Base-by-base conservation (phyloP, 495 filamentous ascomycete genomes). In the Aspergillus coremiiformis region DNA sequence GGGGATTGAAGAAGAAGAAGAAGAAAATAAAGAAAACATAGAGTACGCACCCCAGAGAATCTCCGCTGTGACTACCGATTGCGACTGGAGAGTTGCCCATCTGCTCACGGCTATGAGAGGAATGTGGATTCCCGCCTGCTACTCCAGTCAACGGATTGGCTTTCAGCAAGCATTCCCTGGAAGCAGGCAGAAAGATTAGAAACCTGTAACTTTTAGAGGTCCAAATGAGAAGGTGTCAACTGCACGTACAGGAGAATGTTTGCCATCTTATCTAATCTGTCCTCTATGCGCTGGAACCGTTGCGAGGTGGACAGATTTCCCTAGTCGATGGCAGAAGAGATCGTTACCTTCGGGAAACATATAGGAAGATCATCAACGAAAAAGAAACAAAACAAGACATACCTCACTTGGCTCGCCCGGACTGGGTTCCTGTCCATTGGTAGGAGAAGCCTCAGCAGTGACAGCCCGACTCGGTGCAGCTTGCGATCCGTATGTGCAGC, bases 401-500 rank as follows among this genome's bases (percentile, higher is more conserved):
- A 35, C 32, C 1, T 33, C 23, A 5, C 27, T 15, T 8, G 14
- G 9, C 23, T 33, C 44, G 9, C 20, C 41, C 19, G 12, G 5
- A 24, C n/a, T 15, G 14, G n/a, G 26, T 5, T 35, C 27, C 14
- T 46, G 51, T 3, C 19, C 29, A 17, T 14, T 20, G 19, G 12
- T 41, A 1, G 51, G 20, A 8, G 51, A 39, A n/a, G 42, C 5
- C 10, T 19, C 5, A 4, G 51, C 22, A 17, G n/a, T 22, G 17
- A 9, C 24, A 8, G 44, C 15, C 0, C 48, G 41, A 21, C 12
- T 51, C 21, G 39, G 27, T 0, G 50, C 2, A 11, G 52, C 41
- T 50, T 60, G 59, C n/a, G 53, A 11, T 15, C 39, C 67, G 33
- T 72, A 73, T n/a, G 51, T 41, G 45, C 69, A 72, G 3, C 33